phyloP scores from a whole-genome alignment of 768 basidiomycete species.

The Mycena floridula region DNA sequence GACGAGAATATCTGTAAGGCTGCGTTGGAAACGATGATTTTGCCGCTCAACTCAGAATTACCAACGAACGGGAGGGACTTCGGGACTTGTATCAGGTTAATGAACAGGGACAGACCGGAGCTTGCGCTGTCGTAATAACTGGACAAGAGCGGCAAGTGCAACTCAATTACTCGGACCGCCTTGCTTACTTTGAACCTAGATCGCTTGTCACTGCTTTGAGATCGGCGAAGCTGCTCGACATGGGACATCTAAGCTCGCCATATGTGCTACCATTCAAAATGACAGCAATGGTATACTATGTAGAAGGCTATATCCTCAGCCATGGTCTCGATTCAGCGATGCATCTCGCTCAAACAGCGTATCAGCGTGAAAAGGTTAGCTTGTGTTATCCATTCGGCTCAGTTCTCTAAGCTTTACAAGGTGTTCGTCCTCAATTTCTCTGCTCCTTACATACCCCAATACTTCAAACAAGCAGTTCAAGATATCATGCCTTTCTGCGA shows the following conservation, averaged over 20 bases:
- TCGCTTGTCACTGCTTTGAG: slow-evolving; percentile 68
- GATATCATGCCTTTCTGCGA: slow-evolving; percentile 62
- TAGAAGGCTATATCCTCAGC: slow-evolving; percentile 76
- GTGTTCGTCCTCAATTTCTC: slow-evolving; percentile 68
- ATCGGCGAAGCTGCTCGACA: slow-evolving; percentile 63
- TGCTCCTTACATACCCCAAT: slow-evolving; percentile 72
- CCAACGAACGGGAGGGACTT: slow-evolving; percentile 67
- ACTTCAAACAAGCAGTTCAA: slow-evolving; percentile 64
- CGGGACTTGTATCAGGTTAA: slow-evolving; percentile 63
- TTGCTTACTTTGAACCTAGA: slow-evolving; percentile 22
- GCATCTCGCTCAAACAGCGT: slow-evolving; percentile 53
- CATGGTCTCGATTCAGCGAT: slow-evolving; percentile 58
- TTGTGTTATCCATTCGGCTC: background rate
- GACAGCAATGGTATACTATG: slow-evolving; percentile 59
- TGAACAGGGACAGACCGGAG: slow-evolving; percentile 59
- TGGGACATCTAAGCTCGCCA: slow-evolving; percentile 50
- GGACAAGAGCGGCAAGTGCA: slow-evolving; percentile 54
- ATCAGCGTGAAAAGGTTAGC: slow-evolving; percentile 47
- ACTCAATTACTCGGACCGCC: background rate
- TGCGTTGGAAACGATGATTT: slow-evolving; percentile 68
- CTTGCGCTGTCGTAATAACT: slow-evolving; percentile 73
- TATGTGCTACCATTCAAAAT: slow-evolving; percentile 49
- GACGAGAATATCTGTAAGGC: too few relatives aligned
- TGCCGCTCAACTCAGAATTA: slow-evolving; percentile 55
- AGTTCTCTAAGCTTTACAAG: slow-evolving; percentile 21